A percentile compares a stretch with the other conserved stretches of the same genome.
Conservation (phyloP, 331 rosid species). For the Rosa hybrid region DNA sequence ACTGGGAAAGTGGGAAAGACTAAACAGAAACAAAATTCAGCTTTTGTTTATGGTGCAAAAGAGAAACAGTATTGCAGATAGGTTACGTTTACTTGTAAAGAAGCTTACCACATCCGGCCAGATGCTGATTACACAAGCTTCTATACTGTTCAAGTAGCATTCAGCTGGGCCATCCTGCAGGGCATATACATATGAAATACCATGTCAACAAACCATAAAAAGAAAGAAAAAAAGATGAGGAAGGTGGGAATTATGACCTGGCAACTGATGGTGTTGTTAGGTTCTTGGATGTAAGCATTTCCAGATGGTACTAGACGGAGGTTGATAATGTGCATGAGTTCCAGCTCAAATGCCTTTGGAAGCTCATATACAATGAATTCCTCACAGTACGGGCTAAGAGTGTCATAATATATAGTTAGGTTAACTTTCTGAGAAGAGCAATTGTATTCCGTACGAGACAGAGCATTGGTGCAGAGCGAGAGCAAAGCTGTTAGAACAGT, state of each 20-base stretch:
- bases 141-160: conserved; percentile 34
- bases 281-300: conserved; percentile 5
- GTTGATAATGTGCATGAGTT: conserved; percentile 11
- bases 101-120: conserved; percentile 27
- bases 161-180: conserved; percentile 40
- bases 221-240: not conserved
- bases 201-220: not conserved
- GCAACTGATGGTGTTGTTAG: conserved; percentile 4
- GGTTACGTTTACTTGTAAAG: not conserved
- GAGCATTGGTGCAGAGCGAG: not conserved
- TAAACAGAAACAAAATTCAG: not conserved
- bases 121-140: conserved; percentile 33
- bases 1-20: not conserved
- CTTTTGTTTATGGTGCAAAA: not conserved
- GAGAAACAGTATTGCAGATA: not conserved
- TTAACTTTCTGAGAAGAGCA: not conserved
- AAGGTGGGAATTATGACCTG: conserved; percentile 17
- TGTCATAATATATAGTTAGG: not conserved
- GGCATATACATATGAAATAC: not conserved
- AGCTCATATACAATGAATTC: conserved; percentile 9
- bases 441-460: not conserved
- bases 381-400: conserved; percentile 6
- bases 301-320: conserved; percentile 13
- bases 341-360: conserved; percentile 1
- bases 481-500: not conserved